Evolutionary conservation across 2,329 filamentous ascomycete species (phyloP).

Genomic region (Domatiomyces globalis): DNA sequence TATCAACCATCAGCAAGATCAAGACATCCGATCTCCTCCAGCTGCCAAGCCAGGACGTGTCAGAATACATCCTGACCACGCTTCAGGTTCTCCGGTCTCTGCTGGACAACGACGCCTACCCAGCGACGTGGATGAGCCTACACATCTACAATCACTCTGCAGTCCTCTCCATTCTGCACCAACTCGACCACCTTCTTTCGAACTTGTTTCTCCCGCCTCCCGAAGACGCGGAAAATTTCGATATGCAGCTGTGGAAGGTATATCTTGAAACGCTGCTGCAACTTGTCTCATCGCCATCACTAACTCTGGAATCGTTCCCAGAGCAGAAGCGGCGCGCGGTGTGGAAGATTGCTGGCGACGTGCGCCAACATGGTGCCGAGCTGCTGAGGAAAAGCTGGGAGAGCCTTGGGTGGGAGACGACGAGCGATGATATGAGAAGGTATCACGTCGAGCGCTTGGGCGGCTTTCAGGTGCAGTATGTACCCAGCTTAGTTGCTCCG

Average conservation of each 20-base stretch:
- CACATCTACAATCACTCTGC: constrained; percentile 89
- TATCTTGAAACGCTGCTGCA: constrained; percentile 84
- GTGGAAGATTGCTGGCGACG: constrained; percentile 97
- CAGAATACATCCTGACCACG: constrained; percentile 54
- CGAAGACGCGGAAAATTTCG: constrained; percentile 82
- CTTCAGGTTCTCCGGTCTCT: constrained; percentile 82
- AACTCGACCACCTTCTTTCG: constrained; percentile 64
- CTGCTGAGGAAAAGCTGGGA: constrained; percentile 79
- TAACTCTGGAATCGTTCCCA: constrained; percentile 88
- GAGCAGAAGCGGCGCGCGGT: constrained; percentile 93
- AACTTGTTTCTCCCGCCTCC: constrained; percentile 74
- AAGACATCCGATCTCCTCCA: constrained; percentile 62
- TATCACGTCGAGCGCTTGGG: constrained; percentile 77
- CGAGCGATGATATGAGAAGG: constrained; percentile 57
- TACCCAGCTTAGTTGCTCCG: constrained; percentile 76
- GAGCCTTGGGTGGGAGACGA: constrained; percentile 91
- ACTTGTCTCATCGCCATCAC: constrained; percentile 72
- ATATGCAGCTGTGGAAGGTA: constrained; percentile 83
- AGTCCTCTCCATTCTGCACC: constrained; percentile 71
- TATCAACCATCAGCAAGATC: constrained; percentile 67
- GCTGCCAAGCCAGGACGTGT: constrained; percentile 24
- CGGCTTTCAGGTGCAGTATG: constrained; percentile 96
- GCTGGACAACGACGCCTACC: constrained; percentile 77
- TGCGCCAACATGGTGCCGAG: constrained; percentile 79
- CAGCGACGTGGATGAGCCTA: constrained; percentile 76